phyloP scores from a whole-genome alignment of 805 yeast species.

The Wickerhamomyces chambardii region DNA sequence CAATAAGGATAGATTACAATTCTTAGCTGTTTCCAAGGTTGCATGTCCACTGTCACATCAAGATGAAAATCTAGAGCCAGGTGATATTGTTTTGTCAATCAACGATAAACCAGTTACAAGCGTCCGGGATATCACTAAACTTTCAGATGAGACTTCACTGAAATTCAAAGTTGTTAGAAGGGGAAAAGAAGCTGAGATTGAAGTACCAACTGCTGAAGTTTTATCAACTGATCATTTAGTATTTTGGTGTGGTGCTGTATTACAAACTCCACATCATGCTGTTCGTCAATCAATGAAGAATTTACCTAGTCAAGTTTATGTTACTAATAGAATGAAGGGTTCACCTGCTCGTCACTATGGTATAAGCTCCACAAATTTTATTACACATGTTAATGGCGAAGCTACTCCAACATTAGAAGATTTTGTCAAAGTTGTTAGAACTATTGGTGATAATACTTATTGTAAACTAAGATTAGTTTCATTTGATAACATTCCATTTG shows the following conservation, averaged over 20 bases:
- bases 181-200: constrained; percentile 50
- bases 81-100: constrained; percentile 72
- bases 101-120: constrained; percentile 57
- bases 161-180: constrained; percentile 64
- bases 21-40: constrained; percentile 62
- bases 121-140: constrained; percentile 44
- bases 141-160: constrained; percentile 33
- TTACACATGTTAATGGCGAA: constrained; percentile 79
- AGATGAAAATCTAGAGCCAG: constrained; percentile 30
- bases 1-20: constrained; percentile 58
- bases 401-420: constrained; percentile 63
- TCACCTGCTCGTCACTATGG: constrained; percentile 85
- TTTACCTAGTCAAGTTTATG: constrained; percentile 79
- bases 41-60: constrained; percentile 36
- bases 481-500: constrained; percentile 81
- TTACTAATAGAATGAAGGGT: constrained; percentile 65
- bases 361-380: constrained; percentile 70
- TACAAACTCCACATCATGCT: constrained; percentile 90
- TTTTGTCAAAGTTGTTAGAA: constrained; percentile 56
- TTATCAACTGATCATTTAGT: constrained; percentile 58
- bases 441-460: constrained; percentile 72
- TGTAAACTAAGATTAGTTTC: constrained; percentile 75
- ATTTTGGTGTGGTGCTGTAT: constrained; percentile 74
- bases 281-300: constrained; percentile 76
- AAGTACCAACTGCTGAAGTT: constrained; percentile 58